Percentiles rank a stretch among this genome's conserved stretches.
Evolutionary conservation across 805 yeast genomes (phyloP).

Genomic region (Lipomyces chichibuensis): DNA sequence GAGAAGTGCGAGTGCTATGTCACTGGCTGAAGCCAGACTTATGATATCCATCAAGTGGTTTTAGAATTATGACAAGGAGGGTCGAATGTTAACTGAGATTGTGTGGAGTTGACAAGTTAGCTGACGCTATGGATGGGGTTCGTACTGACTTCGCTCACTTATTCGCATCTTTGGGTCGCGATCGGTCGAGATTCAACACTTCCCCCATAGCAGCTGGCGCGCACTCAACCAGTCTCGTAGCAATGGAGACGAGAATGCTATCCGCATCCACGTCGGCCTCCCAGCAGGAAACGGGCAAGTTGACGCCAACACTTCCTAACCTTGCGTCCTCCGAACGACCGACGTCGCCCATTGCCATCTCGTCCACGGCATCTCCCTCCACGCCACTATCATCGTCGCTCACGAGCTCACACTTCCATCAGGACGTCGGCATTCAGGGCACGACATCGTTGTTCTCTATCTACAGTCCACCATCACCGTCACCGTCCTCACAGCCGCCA

Average conservation of each 20-base stretch:
- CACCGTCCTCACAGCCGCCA: background rate
- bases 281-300: background rate
- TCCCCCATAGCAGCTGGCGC: background rate
- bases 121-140: background rate
- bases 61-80: background rate
- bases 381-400: slow-evolving; percentile 3
- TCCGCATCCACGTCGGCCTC: background rate
- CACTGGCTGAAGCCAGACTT: background rate
- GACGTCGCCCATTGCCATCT: slow-evolving; percentile 3
- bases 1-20: background rate
- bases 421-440: background rate
- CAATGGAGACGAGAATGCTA: background rate
- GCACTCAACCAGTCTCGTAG: background rate
- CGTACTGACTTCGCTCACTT: background rate
- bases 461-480: background rate
- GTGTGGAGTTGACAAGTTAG: background rate
- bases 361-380: background rate
- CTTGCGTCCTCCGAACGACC: background rate
- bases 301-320: background rate
- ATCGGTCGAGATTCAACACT: background rate
- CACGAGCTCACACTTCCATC: background rate
- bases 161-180: background rate
- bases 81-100: no score
- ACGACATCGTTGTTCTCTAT: slow-evolving; percentile 5
- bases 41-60: background rate